Percentiles rank a stretch among this genome's conserved stretches.
Evolutionary conservation across 2,329 filamentous ascomycete species (phyloP).

Genomic region (Nannizzia gypsea): DNA sequence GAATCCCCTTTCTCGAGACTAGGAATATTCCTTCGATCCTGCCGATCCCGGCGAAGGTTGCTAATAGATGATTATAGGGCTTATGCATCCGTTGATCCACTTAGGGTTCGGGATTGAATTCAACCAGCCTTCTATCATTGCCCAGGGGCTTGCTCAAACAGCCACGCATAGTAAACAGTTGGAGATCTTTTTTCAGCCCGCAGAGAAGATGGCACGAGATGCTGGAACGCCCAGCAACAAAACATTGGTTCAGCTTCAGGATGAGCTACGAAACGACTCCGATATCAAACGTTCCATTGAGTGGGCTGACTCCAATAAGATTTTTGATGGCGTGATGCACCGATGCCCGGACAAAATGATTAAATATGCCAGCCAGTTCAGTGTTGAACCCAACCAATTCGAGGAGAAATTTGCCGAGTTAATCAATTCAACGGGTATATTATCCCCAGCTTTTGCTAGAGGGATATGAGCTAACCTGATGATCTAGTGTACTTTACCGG

Average conservation of each 20-base stretch:
- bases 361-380: constrained; percentile 47
- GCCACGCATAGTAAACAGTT: constrained; percentile 53
- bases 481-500: constrained; percentile 42
- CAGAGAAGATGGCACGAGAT: constrained; percentile 26
- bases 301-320: constrained; percentile 49
- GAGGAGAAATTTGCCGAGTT: constrained; percentile 52
- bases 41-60: not conserved
- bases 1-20: not conserved
- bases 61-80: constrained; percentile 34
- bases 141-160: constrained; percentile 66
- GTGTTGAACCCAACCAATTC: constrained; percentile 45
- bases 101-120: constrained; percentile 78
- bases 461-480: not conserved
- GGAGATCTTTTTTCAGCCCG: constrained; percentile 39
- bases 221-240: constrained; percentile 22
- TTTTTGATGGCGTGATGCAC: constrained; percentile 55
- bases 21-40: not conserved
- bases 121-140: constrained; percentile 66
- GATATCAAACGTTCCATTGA: constrained; percentile 45
- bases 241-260: constrained; percentile 48
- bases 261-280: constrained; percentile 45
- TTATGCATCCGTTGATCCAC: constrained; percentile 73
- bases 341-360: constrained; percentile 55
- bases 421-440: constrained; percentile 49
- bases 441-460: not conserved